Evolutionary conservation across 225 moss, liverwort and hornwort genomes (phyloP).

Genomic region (Straminergon stramineum): DNA sequence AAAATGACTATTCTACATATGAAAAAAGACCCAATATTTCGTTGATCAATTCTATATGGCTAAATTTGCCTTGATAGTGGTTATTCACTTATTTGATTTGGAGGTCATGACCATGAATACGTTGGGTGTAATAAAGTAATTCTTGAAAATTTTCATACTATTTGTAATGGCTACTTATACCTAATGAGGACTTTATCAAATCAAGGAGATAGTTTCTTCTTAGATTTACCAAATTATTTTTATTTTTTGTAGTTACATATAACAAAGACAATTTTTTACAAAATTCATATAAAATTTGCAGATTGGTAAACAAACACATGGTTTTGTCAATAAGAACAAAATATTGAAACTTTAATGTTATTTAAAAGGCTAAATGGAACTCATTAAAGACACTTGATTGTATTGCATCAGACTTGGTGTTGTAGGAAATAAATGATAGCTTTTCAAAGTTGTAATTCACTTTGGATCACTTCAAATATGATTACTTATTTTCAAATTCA

Average conservation of each 20-base stretch:
- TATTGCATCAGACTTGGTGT: not conserved
- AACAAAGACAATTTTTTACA: not conserved
- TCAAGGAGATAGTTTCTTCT: not conserved
- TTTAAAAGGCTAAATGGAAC: not conserved
- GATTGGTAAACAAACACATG: not conserved
- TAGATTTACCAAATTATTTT: too few relatives aligned
- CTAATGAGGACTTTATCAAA: not conserved
- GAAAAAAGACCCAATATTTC: not conserved
- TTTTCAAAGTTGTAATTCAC: not conserved
- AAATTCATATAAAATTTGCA: not conserved
- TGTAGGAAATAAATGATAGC: not conserved
- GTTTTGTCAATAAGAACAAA: not conserved
- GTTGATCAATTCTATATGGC: not conserved
- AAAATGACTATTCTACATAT: not conserved
- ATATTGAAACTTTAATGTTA: not conserved
- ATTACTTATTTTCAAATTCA: too few relatives aligned
- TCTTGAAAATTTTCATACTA: not conserved
- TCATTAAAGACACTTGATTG: not conserved
- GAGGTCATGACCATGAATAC: fast-evolving
- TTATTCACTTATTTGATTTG: not conserved
- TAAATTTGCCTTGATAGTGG: not conserved
- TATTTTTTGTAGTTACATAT: too few relatives aligned
- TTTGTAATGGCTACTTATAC: not conserved
- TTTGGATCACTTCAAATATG: too few relatives aligned
- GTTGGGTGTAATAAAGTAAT: not conserved